phyloP scores from a whole-genome alignment of 2,329 filamentous ascomycete species.

The Bipolaris bicolor region DNA sequence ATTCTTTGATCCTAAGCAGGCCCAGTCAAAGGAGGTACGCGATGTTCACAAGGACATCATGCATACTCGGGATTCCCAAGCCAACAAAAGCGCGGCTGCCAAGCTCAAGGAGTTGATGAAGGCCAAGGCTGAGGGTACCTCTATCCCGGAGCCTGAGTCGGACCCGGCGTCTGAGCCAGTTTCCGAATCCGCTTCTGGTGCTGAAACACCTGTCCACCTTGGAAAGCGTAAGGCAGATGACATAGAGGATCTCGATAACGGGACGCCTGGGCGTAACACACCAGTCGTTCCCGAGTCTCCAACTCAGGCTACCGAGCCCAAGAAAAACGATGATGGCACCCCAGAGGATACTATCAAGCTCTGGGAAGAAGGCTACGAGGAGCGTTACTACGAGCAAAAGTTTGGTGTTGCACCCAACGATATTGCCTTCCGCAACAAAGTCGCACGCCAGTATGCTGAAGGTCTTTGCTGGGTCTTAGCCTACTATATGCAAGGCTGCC shows the following conservation, averaged over 20 bases:
- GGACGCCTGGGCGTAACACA: constrained; percentile 66
- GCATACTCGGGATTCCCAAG: constrained; percentile 72
- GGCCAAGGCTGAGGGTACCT: constrained; percentile 46
- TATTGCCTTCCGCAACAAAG: constrained; percentile 83
- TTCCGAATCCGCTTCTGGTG: constrained; percentile 42
- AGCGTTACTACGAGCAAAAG: constrained; percentile 97
- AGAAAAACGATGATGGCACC: constrained; percentile 60
- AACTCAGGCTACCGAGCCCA: constrained; percentile 50
- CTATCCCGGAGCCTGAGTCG: constrained; percentile 34
- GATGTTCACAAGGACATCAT: constrained; percentile 86
- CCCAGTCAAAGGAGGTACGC: constrained; percentile 46
- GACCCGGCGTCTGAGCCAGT: constrained; percentile 15
- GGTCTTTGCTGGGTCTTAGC: constrained; percentile 93
- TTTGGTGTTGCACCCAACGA: constrained; percentile 84
- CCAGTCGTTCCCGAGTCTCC: constrained; percentile 57
- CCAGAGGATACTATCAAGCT: constrained; percentile 82
- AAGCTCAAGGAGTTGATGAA: constrained; percentile 77
- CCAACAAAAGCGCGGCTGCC: constrained; percentile 94
- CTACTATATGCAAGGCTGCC: constrained; percentile 98
- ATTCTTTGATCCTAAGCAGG: constrained; percentile 47
- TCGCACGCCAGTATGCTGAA: constrained; percentile 90
- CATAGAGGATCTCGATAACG: constrained; percentile 66
- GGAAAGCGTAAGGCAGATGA: constrained; percentile 80
- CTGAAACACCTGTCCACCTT: constrained; percentile 56
- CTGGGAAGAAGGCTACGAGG: constrained; percentile 95